A percentile compares a stretch with the other conserved stretches of the same genome.
Evolutionary conservation across 1,139 yeast genomes (phyloP).

Genomic region (Pichia norvegensis): DNA sequence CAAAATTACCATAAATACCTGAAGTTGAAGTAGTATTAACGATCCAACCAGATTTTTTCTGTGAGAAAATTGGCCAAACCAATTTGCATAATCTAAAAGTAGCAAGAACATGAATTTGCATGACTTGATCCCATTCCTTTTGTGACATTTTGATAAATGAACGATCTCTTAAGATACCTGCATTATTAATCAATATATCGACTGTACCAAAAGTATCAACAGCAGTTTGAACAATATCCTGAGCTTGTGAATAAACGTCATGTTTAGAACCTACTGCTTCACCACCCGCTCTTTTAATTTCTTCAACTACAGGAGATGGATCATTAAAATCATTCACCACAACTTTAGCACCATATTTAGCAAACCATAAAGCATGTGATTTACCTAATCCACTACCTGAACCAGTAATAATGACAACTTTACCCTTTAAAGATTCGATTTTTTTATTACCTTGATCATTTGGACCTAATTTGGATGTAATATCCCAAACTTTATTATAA

Average conservation of each 20-base stretch:
- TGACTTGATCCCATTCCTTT: conserved; percentile 75
- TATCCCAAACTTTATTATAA: conserved; percentile 46
- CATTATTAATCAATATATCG: conserved; percentile 84
- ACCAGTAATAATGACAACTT: conserved; percentile 90
- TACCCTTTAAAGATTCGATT: conserved; percentile 54
- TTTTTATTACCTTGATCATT: conserved; percentile 50
- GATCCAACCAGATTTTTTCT: conserved; percentile 75
- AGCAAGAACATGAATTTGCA: conserved; percentile 76
- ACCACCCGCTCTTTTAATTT: conserved; percentile 62
- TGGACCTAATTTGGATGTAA: conserved; percentile 47
- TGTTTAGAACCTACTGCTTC: conserved; percentile 82
- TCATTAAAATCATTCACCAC: conserved; percentile 87
- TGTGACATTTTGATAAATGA: conserved; percentile 81
- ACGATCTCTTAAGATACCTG: conserved; percentile 89
- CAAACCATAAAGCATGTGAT: conserved; percentile 79
- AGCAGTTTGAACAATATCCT: conserved; percentile 72
- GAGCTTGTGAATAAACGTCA: conserved; percentile 74
- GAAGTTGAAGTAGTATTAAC: conserved; percentile 91
- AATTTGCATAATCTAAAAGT: conserved; percentile 78
- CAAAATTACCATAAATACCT: conserved; percentile 95
- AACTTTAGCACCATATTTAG: conserved; percentile 89
- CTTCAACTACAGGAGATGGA: conserved; percentile 68
- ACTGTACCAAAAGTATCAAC: conserved; percentile 71
- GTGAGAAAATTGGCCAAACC: conserved; percentile 84
- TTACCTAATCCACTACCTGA: conserved; percentile 95